Conservation (phyloP, 202 grass and related monocot genomes). For the Brachypodium distachyon region DNA sequence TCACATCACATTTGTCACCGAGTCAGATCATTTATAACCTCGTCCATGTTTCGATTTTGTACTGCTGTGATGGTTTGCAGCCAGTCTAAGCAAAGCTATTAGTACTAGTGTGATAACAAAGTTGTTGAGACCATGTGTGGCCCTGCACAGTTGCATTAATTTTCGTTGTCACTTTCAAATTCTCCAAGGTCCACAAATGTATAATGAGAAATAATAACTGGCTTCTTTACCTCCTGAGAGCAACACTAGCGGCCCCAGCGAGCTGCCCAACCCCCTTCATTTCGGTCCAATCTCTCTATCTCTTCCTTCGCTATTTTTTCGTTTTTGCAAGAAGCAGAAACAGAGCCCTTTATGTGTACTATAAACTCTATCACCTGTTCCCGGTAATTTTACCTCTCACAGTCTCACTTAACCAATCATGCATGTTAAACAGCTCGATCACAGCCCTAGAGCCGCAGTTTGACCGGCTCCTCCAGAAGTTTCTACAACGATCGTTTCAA, state of each 20-base stretch:
- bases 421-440: too few relatives aligned
- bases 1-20: background rate
- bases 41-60: too few relatives aligned
- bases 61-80: too few relatives aligned
- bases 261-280: background rate
- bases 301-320: background rate
- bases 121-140: background rate
- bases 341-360: background rate
- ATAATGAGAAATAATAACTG: background rate
- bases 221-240: background rate
- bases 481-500: too few relatives aligned
- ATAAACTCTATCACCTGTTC: background rate
- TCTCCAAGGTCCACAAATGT: background rate
- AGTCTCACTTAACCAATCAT: background rate
- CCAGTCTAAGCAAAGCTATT: background rate
- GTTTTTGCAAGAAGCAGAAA: background rate
- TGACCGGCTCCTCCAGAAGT: background rate
- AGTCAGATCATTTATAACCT: too few relatives aligned
- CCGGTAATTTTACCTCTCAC: background rate
- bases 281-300: background rate
- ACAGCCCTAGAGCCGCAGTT: background rate
- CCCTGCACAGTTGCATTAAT: background rate
- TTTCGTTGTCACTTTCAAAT: background rate
- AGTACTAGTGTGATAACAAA: background rate
- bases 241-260: background rate